These are phyloP conservation scores for Kodamaea nitidulidarum DNA, from an alignment of 805 yeast species.

Conservation along the genomic window DNA sequence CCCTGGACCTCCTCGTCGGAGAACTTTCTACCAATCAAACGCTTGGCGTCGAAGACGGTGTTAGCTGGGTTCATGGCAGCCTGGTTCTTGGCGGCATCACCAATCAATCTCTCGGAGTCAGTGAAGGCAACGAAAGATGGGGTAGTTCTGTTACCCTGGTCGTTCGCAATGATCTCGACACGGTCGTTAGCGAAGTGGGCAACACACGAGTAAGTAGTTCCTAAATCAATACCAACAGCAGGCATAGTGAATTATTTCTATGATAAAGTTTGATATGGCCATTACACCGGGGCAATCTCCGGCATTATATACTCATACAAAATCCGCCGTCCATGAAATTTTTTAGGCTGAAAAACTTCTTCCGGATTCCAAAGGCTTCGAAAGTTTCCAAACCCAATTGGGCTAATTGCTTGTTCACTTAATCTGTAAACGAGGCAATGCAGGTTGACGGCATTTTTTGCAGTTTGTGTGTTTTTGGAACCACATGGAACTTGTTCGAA, in stretches of 20 bases:
- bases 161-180: slow-evolving; percentile 31
- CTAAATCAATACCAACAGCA: slow-evolving; percentile 33
- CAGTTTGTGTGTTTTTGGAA: slow-evolving; percentile 4
- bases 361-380: slow-evolving; percentile 13
- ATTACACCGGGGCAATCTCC: slow-evolving; percentile 2
- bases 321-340: slow-evolving; percentile 7
- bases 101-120: slow-evolving; percentile 30
- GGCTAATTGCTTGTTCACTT: not conserved
- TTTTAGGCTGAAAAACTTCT: slow-evolving; percentile 9
- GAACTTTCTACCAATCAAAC: slow-evolving; percentile 30
- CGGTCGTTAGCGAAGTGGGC: slow-evolving; percentile 32
- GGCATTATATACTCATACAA: slow-evolving; percentile 8
- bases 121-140: slow-evolving; percentile 33
- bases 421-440: not conserved
- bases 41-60: slow-evolving; percentile 33
- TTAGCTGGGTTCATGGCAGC: slow-evolving; percentile 32
- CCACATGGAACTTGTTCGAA: slow-evolving; percentile 1
- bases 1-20: slow-evolving; percentile 26
- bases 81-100: slow-evolving; percentile 34
- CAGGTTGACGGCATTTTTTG: slow-evolving; percentile 3
- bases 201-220: slow-evolving; percentile 33
- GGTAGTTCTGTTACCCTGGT: slow-evolving; percentile 33
- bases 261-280: slow-evolving; percentile 8
- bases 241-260: slow-evolving; percentile 19
- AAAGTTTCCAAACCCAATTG: not conserved